phyloP scores from a whole-genome alignment of 2,329 filamentous ascomycete genomes.

The Sphaerulina musiva region DNA sequence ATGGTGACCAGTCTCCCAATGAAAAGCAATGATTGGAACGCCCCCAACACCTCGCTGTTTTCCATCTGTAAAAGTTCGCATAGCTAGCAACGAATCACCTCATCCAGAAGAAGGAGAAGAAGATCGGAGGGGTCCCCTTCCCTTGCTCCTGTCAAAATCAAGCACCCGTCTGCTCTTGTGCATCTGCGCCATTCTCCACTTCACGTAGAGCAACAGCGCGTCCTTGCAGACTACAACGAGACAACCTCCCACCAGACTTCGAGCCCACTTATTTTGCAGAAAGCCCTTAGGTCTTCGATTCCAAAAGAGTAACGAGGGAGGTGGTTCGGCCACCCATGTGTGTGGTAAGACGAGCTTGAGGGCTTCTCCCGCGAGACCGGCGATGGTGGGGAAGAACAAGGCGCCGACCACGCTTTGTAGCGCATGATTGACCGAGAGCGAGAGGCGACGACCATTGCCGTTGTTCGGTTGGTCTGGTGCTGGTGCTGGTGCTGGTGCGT shows the following conservation, averaged over 20 bases:
- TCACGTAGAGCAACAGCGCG: constrained; percentile 53
- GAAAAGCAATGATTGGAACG: too few species aligned
- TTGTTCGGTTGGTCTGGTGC: constrained; percentile 2
- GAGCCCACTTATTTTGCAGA: constrained; percentile 77
- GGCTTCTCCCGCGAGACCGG: constrained; percentile 68
- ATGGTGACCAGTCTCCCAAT: too few species aligned
- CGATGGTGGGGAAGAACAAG: constrained; percentile 74
- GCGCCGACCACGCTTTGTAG: constrained; percentile 59
- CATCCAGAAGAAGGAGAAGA: background rate
- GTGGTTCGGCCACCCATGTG: constrained; percentile 54
- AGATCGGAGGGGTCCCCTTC: constrained; percentile 1
- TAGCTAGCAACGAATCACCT: too few species aligned
- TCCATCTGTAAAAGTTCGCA: too few species aligned
- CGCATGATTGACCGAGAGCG: constrained; percentile 50
- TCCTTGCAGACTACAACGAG: constrained; percentile 80
- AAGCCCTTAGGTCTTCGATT: constrained; percentile 37
- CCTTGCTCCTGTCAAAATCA: constrained; percentile 32
- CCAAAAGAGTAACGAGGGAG: constrained; percentile 1
- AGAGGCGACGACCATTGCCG: constrained; percentile 38
- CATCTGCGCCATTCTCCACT: constrained; percentile 46
- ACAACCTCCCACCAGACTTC: constrained; percentile 82
- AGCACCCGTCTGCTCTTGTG: constrained; percentile 42
- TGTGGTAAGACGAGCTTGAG: constrained; percentile 62
- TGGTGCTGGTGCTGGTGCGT: background rate
- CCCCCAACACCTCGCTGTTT: too few species aligned